Base-by-base conservation (phyloP, 306 rosid genomes). In the Quercus bicolor region DNA sequence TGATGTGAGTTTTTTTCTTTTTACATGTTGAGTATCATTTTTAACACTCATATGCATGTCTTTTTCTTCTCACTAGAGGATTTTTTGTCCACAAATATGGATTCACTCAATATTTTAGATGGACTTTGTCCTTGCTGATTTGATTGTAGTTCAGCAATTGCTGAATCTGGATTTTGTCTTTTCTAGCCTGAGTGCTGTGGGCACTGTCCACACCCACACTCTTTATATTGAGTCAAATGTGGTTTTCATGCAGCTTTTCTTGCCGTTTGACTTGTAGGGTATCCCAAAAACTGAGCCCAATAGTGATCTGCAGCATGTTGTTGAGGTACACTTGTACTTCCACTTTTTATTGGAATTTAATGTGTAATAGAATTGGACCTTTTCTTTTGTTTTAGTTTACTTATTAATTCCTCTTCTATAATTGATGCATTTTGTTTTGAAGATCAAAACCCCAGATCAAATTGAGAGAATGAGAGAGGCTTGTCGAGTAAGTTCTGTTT, bases 391-490 rank as follows among this genome's bases (percentile, higher is more conserved):
- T 65, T 55, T 45, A 14, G 5, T 66, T 80, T 52, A 56, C 15
- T 73, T 34, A 56, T 68, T 59, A 70, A 66, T 60, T 52, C 74
- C 54, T 37, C 16, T 52, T 73, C 5, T 5, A 51, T 20, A 43
- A 37, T 70, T 75, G 73, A 65, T 78, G 23, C 73, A 18, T 75
- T 83, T 83, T 68, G 11, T 77, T 74, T 33, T 77, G 91, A 70
- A 95, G 98, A 89, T 95, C 84, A 95, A 95, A 84, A 85, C 91
- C 56, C 85, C 85, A 3, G 90, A 87, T 68, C 94, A 79, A 85
- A 92, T 95, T 56, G 84, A 86, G 87, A 86, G 86, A 83, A 92
- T 95, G 99, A 91, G 91, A 85, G 97, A 91, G 88, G 77, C 92
- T 24, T 91, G 96, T 78, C 85, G 81, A 57, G 98, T 92, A 75